These are phyloP conservation scores for Eudorina sp. DNA, from an alignment of 139 green algal species.

Conservation along the genomic window DNA sequence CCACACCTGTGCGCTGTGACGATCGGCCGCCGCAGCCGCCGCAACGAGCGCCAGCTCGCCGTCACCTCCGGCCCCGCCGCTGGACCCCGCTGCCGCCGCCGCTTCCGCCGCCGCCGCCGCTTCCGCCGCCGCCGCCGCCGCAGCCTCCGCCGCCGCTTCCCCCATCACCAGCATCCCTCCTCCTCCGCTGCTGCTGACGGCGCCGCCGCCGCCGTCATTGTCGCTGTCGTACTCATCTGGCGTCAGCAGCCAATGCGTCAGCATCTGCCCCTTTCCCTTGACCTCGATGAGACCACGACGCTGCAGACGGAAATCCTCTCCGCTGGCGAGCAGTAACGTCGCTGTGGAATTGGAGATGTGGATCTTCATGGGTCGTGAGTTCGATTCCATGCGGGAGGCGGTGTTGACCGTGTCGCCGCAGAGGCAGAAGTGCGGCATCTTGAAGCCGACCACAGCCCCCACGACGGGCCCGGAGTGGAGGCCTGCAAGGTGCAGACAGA, in stretches of 20 bases:
- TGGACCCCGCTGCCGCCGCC: background rate
- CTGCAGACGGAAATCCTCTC: conserved; percentile 1
- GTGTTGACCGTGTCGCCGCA: conserved; percentile 48
- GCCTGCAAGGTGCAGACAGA: too few species aligned
- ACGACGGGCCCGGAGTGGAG: conserved; percentile 40
- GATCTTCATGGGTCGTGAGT: conserved; percentile 29
- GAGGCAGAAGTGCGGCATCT: conserved; percentile 49
- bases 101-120: background rate
- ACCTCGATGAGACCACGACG: background rate
- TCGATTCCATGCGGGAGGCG: conserved; percentile 31
- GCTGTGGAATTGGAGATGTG: conserved; percentile 23
- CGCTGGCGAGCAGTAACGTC: background rate
- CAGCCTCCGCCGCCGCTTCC: background rate
- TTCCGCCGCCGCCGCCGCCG: background rate
- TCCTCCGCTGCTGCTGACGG: background rate
- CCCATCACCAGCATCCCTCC: background rate
- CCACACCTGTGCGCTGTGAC: too few species aligned
- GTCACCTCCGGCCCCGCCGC: too few species aligned
- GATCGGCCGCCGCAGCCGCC: too few species aligned
- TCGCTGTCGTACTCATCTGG: background rate
- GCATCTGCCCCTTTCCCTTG: conserved; percentile 38
- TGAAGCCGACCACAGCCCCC: conserved; percentile 49
- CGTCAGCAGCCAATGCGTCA: conserved; percentile 1
- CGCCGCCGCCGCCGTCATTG: background rate
- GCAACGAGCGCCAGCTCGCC: too few species aligned